Base-by-base conservation (phyloP, 2,329 filamentous ascomycete genomes). In the Parastagonospora nodorum region DNA sequence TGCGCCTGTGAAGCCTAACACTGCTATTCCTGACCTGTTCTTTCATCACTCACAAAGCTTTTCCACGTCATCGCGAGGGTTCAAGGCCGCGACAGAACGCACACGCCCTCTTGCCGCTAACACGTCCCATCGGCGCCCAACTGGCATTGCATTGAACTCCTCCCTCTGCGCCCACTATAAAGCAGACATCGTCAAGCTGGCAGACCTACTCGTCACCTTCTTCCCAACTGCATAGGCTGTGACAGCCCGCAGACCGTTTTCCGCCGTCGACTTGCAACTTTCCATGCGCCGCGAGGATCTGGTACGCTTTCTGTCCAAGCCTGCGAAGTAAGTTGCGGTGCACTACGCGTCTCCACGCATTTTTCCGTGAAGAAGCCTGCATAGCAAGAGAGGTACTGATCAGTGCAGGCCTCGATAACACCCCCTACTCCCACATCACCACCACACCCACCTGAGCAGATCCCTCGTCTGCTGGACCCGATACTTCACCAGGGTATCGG, bases 211-310 rank as follows among this genome's bases (percentile, higher is more conserved):
- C 37, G 48, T 42, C 30, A 48, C 56, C 39, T 32, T 19, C 43
- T 48, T 38, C 40, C 38, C 43, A 47, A 61, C 69, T 72, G 71
- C 68, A 42, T 71, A 71, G 71, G 71, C 70, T 70, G 51, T 63
- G 44, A 60, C 51, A 68, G 69, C 70, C 72, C 62, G 69, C 69
- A 73, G 70, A 64, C 61, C 50, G 46, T 43, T 50, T 53, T 47
- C 44, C 59, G 49, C 45, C 58, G 46, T 48, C 55, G 57, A 37
- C 42, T 48, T 53, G 54, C 67, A 57, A 57, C 62, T 60, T 75
- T 90, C 86, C 87, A 96, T 96, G 92, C 92, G 86, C 88, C 88
- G 84, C 77, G 89, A 88, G 80, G 90, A 95, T 78, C 86, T 95
- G 72, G 85, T 96, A 74, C 89, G 91, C 80, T 94, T 95, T 81